Evolutionary conservation across 140 eudicot species (phyloP).

Genomic region (Bidens hawaiensis): DNA sequence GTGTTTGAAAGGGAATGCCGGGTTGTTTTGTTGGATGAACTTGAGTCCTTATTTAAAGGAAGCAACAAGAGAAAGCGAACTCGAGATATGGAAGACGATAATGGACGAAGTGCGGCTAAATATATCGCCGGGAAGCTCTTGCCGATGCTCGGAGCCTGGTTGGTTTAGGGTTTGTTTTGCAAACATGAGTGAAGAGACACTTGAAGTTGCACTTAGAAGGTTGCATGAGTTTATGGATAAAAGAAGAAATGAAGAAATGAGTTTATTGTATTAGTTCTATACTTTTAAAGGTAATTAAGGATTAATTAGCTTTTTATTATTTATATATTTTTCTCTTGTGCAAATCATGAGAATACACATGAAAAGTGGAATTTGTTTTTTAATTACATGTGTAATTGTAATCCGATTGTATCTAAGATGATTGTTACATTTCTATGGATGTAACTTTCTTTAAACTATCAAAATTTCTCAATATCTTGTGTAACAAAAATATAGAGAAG

Average conservation of each 20-base stretch:
- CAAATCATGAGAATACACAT: conserved; percentile 1
- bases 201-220: conserved; percentile 66
- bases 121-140: conserved; percentile 85
- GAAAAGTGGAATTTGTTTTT: not conserved
- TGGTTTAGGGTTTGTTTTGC: conserved; percentile 98
- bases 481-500: too few relatives aligned
- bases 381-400: conserved; percentile 1
- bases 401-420: not conserved
- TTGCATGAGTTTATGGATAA: conserved; percentile 46
- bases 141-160: conserved; percentile 87
- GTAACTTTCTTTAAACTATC: too few relatives aligned
- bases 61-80: conserved; percentile 44
- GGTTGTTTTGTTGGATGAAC: conserved; percentile 93
- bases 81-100: conserved; percentile 57
- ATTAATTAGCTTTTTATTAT: conserved; percentile 2
- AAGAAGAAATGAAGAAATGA: not conserved
- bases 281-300: not conserved
- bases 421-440: not conserved
- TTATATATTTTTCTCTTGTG: conserved; percentile 4
- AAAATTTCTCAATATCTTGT: too few relatives aligned
- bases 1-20: conserved; percentile 84
- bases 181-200: conserved; percentile 85
- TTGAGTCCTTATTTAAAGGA: conserved; percentile 54
- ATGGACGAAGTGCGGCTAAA: conserved; percentile 63
- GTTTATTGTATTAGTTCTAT: conserved; percentile 3